Evolutionary conservation across 768 basidiomycete species (phyloP).

Genomic region (Russula vinacea): DNA sequence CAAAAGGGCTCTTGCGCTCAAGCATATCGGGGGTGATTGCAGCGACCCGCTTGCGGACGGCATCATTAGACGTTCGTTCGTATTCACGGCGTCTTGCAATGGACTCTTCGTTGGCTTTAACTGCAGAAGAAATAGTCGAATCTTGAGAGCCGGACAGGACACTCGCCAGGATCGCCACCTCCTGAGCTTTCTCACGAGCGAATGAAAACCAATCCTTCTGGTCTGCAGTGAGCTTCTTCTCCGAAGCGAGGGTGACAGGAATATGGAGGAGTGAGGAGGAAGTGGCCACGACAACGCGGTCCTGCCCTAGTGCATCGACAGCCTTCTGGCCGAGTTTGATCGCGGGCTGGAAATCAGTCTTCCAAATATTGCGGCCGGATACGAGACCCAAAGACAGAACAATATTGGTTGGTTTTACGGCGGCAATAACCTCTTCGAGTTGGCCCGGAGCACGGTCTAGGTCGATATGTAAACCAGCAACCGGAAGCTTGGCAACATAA

Average conservation of each 20-base stretch:
- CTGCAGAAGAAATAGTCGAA: conserved; percentile 58
- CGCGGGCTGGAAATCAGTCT: conserved; percentile 84
- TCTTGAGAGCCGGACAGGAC: conserved; percentile 84
- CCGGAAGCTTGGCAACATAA: conserved; percentile 86
- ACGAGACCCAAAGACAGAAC: conserved; percentile 91
- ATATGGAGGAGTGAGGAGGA: conserved; percentile 99
- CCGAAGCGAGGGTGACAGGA: conserved; percentile 90
- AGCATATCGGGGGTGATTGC: conserved; percentile 84
- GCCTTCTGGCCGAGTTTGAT: conserved; percentile 83
- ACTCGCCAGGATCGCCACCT: conserved; percentile 85
- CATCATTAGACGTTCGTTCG: conserved; percentile 88
- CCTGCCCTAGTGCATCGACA: conserved; percentile 73
- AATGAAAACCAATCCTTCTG: conserved; percentile 99
- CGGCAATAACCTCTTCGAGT: conserved; percentile 75
- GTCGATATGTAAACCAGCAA: conserved; percentile 94
- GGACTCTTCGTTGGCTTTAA: conserved; percentile 86
- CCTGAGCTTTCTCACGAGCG: conserved; percentile 90
- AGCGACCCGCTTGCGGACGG: conserved; percentile 92
- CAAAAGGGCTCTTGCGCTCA: conserved; percentile 86
- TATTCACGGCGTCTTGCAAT: conserved; percentile 94
- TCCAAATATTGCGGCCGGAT: conserved; percentile 99
- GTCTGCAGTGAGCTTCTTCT: conserved; percentile 83
- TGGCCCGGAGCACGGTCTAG: conserved; percentile 91
- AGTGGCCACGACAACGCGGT: conserved; percentile 89
- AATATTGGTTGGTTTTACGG: conserved; percentile 78